Percentiles rank a stretch among this genome's conserved stretches.
Evolutionary conservation across 2,329 filamentous ascomycete genomes (phyloP).

Genomic region (Claviceps sp.): DNA sequence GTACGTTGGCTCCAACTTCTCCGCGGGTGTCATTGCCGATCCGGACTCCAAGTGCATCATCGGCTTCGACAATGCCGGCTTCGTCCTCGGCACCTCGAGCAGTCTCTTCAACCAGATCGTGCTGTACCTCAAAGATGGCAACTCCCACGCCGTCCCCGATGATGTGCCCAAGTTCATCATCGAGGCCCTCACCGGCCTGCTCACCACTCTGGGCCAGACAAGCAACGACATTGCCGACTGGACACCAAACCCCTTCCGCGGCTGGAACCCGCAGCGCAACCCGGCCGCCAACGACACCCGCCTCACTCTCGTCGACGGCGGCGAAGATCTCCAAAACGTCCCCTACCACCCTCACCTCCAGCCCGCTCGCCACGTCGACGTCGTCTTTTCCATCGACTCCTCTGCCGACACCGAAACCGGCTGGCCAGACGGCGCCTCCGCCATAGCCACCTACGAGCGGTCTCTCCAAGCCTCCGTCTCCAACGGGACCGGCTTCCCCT

Average conservation of each 20-base stretch:
- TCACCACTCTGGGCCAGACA: slow-evolving; percentile 39
- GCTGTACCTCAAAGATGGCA: slow-evolving; percentile 50
- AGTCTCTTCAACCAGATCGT: slow-evolving; percentile 62
- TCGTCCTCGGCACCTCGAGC: slow-evolving; percentile 70
- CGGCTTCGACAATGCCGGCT: slow-evolving; percentile 71
- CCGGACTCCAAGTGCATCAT: slow-evolving; percentile 30
- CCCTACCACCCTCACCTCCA: slow-evolving; percentile 53
- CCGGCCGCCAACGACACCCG: slow-evolving; percentile 28
- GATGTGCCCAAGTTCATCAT: slow-evolving; percentile 27
- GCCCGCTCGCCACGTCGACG: slow-evolving; percentile 38
- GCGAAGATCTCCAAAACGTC: slow-evolving; percentile 67
- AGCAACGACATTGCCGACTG: slow-evolving; percentile 67
- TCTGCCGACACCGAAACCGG: slow-evolving; percentile 43
- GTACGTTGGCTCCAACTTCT: slow-evolving; percentile 47
- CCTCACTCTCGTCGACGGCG: slow-evolving; percentile 68
- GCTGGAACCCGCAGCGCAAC: slow-evolving; percentile 35
- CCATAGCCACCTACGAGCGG: slow-evolving; percentile 44
- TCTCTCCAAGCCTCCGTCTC: slow-evolving; percentile 32
- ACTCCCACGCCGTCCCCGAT: slow-evolving; percentile 35
- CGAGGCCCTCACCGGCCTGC: slow-evolving; percentile 33
- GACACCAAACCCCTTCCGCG: slow-evolving; percentile 44
- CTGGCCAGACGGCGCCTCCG: slow-evolving; percentile 49
- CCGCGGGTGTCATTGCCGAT: slow-evolving; percentile 30
- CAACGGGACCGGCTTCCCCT: slow-evolving; percentile 43
- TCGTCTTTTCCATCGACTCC: slow-evolving; percentile 53